Conservation (phyloP, 257 asterid genomes). For the Catharanthus roseus region DNA sequence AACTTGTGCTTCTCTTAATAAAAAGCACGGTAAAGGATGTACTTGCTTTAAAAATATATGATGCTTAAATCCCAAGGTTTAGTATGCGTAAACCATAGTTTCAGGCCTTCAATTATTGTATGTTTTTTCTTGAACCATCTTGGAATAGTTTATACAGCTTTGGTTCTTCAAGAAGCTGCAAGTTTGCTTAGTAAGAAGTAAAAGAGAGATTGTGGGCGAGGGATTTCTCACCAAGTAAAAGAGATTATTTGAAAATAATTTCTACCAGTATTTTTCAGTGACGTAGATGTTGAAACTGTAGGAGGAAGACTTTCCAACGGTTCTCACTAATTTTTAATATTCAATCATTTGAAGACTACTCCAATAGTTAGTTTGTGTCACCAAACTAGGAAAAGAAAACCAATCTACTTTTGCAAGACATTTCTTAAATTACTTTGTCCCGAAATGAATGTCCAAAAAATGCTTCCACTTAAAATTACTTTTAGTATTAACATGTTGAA, state of each 20-base stretch:
- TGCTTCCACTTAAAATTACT: too few relatives aligned
- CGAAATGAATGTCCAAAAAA: too few relatives aligned
- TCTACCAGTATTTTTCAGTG: neutral
- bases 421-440: too few relatives aligned
- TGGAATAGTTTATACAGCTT: neutral
- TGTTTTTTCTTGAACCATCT: neutral
- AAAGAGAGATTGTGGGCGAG: neutral
- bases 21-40: too few relatives aligned
- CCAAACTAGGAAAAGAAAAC: too few relatives aligned
- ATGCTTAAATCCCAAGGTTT: neutral
- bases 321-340: neutral
- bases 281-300: neutral
- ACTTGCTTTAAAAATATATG: too few relatives aligned
- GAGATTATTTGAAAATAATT: neutral
- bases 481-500: too few relatives aligned
- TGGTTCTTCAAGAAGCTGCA: neutral
- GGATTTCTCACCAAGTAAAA: too few relatives aligned
- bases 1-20: too few relatives aligned
- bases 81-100: neutral
- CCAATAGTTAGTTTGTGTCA: too few relatives aligned
- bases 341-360: too few relatives aligned
- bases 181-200: neutral
- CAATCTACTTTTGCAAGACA: too few relatives aligned
- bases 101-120: neutral
- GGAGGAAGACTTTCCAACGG: conserved; percentile 5